Conservation (phyloP, 2,329 filamentous ascomycete species). For the Curvularia hawaiiensis region DNA sequence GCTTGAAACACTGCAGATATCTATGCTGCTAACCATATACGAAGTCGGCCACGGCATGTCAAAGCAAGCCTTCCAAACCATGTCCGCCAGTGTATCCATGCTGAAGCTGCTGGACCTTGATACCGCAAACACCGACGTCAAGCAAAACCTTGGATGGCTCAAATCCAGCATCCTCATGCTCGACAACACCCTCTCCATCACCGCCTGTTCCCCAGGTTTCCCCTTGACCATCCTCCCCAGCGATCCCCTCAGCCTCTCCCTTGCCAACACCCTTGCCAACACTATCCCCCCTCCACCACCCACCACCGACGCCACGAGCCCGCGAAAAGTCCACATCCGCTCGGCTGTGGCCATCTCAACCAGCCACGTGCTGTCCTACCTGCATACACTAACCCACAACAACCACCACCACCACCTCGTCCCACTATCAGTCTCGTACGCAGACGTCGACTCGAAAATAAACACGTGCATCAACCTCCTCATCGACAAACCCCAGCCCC, state of each 20-base stretch:
- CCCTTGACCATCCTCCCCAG: background rate
- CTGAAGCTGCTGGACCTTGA: conserved; percentile 8
- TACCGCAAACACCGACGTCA: background rate
- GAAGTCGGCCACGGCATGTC: conserved; percentile 18
- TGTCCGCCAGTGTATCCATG: conserved; percentile 8
- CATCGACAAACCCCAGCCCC: conserved; percentile 18
- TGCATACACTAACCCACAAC: background rate
- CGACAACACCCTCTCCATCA: conserved; percentile 7
- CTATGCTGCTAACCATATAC: conserved; percentile 17
- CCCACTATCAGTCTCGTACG: background rate
- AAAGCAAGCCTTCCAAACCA: conserved; percentile 13
- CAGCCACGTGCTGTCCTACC: conserved; percentile 17
- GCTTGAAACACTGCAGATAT: conserved; percentile 10
- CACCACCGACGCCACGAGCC: conserved; percentile 13
- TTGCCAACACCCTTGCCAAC: background rate
- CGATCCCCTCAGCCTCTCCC: background rate
- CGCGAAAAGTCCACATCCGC: conserved; percentile 20
- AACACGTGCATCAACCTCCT: conserved; percentile 6
- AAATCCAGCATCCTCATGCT: conserved; percentile 20
- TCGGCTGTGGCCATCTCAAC: conserved; percentile 14
- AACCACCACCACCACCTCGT: no score
- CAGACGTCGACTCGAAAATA: background rate
- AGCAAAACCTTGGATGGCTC: conserved; percentile 8
- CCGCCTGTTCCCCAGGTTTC: background rate
- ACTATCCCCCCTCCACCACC: conserved; percentile 7